Evolutionary conservation across 306 rosid genomes (phyloP).

Genomic region (Styphnolobium japonicum): DNA sequence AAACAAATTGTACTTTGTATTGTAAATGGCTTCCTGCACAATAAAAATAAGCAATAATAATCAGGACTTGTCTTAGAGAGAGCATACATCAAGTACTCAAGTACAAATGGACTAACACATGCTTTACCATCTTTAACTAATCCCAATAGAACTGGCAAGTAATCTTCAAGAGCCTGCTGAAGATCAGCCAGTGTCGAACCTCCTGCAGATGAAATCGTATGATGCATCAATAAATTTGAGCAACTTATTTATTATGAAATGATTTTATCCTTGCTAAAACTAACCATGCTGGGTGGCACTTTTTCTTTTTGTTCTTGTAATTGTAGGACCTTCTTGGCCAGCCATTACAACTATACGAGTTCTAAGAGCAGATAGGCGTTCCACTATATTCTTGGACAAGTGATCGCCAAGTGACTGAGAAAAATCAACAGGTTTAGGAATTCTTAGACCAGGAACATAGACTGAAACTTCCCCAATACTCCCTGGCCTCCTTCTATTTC

Average conservation of each 20-base stretch:
- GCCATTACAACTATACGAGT: slow-evolving; percentile 97
- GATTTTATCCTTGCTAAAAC: slow-evolving; percentile 32
- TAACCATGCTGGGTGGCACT: slow-evolving; percentile 88
- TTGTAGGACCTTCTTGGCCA: slow-evolving; percentile 87
- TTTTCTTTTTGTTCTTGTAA: slow-evolving; percentile 86
- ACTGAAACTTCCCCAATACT: slow-evolving; percentile 92
- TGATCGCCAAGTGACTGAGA: slow-evolving; percentile 66
- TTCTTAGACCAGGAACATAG: slow-evolving; percentile 90
- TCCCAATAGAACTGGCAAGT: slow-evolving; percentile 93
- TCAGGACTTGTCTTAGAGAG: slow-evolving; percentile 24
- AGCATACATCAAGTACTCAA: slow-evolving; percentile 20
- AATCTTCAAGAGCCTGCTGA: slow-evolving; percentile 90
- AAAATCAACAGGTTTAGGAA: slow-evolving; percentile 95
- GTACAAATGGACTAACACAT: slow-evolving; percentile 3
- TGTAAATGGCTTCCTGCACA: slow-evolving; percentile 87
- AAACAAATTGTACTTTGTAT: slow-evolving; percentile 79
- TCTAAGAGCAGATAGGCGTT: slow-evolving; percentile 84
- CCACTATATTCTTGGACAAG: slow-evolving; percentile 78
- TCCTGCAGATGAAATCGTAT: slow-evolving; percentile 54
- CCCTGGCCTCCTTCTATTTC: slow-evolving; percentile 84
- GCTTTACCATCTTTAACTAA: slow-evolving; percentile 81
- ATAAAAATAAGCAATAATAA: slow-evolving; percentile 27
- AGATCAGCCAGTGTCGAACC: slow-evolving; percentile 94
- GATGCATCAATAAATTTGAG: slow-evolving; percentile 34
- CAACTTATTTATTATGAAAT: slow-evolving; percentile 17